Evolutionary conservation across 805 yeast genomes (phyloP).

Genomic region (Yueomyces sinensis): DNA sequence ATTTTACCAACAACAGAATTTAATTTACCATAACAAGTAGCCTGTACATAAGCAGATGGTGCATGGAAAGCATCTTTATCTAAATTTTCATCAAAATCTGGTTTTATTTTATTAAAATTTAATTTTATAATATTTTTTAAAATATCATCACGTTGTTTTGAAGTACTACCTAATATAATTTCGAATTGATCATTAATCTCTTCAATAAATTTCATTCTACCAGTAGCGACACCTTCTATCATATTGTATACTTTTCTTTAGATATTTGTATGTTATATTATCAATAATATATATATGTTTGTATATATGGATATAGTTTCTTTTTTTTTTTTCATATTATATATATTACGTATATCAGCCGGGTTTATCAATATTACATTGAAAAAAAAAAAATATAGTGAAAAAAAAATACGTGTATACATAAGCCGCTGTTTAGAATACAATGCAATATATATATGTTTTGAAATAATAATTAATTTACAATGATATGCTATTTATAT

Average conservation of each 20-base stretch:
- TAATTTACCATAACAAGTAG: constrained; percentile 61
- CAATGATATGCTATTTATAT: too few species aligned
- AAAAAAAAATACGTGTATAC: too few species aligned
- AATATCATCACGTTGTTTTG: constrained; percentile 73
- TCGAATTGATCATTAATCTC: constrained; percentile 7
- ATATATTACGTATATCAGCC: too few species aligned
- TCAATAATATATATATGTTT: too few species aligned
- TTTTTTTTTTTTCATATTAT: too few species aligned
- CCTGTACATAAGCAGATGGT: constrained; percentile 39
- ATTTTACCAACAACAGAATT: constrained; percentile 35
- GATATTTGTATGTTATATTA: too few species aligned
- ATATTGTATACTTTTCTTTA: neutral
- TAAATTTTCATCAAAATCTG: constrained; percentile 69
- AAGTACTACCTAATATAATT: constrained; percentile 67
- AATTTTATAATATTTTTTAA: constrained; percentile 42
- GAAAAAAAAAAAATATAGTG: too few species aligned
- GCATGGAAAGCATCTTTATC: constrained; percentile 30
- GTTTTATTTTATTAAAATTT: constrained; percentile 35
- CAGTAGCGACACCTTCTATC: neutral
- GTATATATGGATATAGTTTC: too few species aligned
- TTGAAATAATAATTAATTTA: too few species aligned
- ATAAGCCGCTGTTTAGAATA: too few species aligned
- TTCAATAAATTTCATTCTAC: neutral
- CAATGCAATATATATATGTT: too few species aligned
- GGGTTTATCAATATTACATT: too few species aligned